Evolutionary conservation across 345 rosid genomes (phyloP), one percentile per base, ranked within the genome.

Genomic region (Conringia planisiliqua): DNA sequence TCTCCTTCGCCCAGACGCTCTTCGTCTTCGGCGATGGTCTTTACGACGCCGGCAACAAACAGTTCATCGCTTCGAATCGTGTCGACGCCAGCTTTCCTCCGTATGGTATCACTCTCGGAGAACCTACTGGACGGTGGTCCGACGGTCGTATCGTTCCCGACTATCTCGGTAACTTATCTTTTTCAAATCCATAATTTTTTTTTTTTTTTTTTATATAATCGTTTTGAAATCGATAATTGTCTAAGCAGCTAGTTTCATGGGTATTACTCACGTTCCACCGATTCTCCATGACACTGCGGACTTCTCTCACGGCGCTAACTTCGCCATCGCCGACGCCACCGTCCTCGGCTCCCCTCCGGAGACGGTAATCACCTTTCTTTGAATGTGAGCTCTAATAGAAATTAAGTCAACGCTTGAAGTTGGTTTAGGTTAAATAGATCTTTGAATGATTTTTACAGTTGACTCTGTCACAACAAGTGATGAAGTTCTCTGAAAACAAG

Each of bases 61-160:
- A 70, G 56, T 79, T 56, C 11, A 29, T 79, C 24, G 69, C 78
- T 38, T 43, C 56, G 14, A 75, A 75, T 18, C 60, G 69, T 7
- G 65, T 72, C 14, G 52, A 70, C 20, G 80, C 82, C 2, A 72
- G 64, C 46, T 70, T 68, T 20, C 77, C 70, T 65, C 86, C 86
- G 3, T 83, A 83, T 16, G 86, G 84, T 26, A 40, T 71, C 12
- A 63, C 78, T 22, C 7, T 75, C 0, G 71, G 77, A 33, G 27
- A 63, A 10, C 56, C 82, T 7, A 80, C 86, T 0, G 86, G 86
- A 27, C 81, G 86, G 17, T 66, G 79, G 60, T 81, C 82, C 59
- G 86, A 83, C 54, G 86, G 86, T 13, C 79, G 61, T 2, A 66
- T 78, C 1, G 30, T 83, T 9, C 86, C 84, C 0, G 84, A 81